Percentiles rank a stretch among this genome's conserved stretches.
These are phyloP conservation scores for Botrytis pseudocinerea DNA, from an alignment of 2,329 filamentous ascomycete species.

Conservation along the genomic window DNA sequence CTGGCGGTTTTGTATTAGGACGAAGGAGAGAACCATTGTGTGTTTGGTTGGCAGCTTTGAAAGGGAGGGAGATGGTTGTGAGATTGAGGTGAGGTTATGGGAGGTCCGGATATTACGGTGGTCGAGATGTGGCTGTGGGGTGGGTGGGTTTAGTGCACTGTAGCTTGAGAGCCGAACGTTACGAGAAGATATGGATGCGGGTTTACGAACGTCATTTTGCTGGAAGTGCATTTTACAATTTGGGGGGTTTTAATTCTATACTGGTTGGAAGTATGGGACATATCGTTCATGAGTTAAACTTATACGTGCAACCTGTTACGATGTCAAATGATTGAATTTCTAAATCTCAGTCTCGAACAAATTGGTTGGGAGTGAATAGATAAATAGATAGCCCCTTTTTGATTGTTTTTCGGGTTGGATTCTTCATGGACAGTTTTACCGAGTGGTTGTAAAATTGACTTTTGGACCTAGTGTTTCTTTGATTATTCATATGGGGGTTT, in stretches of 20 bases:
- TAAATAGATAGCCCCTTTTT: neutral
- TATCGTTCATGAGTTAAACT: no score
- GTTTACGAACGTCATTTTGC: neutral
- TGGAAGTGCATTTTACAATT: neutral
- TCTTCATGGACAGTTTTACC: neutral
- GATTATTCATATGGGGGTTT: neutral
- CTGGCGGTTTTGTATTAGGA: constrained; percentile 89
- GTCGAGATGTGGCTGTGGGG: neutral
- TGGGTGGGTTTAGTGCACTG: neutral
- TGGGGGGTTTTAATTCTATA: neutral
- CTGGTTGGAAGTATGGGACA: neutral
- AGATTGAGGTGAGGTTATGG: constrained; percentile 9
- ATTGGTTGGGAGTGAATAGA: neutral
- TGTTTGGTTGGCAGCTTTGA: neutral
- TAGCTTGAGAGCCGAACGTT: neutral
- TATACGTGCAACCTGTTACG: neutral
- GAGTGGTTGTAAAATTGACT: neutral
- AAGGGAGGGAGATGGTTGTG: neutral
- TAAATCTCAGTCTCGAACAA: neutral
- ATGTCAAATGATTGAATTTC: neutral
- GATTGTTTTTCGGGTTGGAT: neutral
- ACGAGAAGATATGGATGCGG: neutral
- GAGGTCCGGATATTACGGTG: constrained; percentile 18
- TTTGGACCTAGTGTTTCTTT: neutral
- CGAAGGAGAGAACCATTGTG: constrained; percentile 71